Conservation (phyloP, 495 filamentous ascomycete species). For the Schizothecium vesticola region DNA sequence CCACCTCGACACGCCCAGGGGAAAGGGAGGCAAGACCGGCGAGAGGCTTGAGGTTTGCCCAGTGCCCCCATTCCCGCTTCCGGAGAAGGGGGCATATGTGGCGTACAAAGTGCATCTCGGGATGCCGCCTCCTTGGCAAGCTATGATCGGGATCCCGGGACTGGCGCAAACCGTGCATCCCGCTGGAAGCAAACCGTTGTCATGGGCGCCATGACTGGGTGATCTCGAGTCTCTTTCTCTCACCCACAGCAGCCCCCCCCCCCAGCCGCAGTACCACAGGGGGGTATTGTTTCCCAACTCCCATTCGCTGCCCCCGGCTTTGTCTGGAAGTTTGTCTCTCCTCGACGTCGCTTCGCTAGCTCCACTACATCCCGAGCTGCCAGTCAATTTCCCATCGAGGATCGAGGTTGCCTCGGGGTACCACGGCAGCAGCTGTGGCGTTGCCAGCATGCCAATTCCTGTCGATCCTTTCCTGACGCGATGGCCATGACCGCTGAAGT, state of each 20-base stretch:
- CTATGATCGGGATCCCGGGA: not conserved
- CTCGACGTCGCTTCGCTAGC: not conserved
- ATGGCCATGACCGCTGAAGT: not conserved
- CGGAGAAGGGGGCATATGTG: constrained; percentile 5
- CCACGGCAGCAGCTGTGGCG: constrained; percentile 18
- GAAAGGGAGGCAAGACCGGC: no score
- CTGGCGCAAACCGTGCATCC: not conserved
- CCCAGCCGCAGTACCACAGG: constrained; percentile 6
- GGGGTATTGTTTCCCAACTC: not conserved
- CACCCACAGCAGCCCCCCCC: not conserved
- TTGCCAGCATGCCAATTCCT: constrained; percentile 5
- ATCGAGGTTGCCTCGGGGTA: constrained; percentile 2
- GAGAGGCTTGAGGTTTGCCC: not conserved
- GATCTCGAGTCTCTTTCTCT: not conserved
- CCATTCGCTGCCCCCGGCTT: not conserved
- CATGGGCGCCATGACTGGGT: no score
- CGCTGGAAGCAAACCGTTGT: not conserved
- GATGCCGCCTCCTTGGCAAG: not conserved
- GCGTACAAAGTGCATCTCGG: not conserved
- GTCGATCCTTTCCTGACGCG: constrained; percentile 2
- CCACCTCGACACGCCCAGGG: not conserved
- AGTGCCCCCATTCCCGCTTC: constrained; percentile 1
- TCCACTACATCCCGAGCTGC: not conserved
- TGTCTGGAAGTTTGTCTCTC: constrained; percentile 11
- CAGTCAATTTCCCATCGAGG: not conserved